Conservation (phyloP, 306 rosid genomes). For the Prunus kanzakura region DNA sequence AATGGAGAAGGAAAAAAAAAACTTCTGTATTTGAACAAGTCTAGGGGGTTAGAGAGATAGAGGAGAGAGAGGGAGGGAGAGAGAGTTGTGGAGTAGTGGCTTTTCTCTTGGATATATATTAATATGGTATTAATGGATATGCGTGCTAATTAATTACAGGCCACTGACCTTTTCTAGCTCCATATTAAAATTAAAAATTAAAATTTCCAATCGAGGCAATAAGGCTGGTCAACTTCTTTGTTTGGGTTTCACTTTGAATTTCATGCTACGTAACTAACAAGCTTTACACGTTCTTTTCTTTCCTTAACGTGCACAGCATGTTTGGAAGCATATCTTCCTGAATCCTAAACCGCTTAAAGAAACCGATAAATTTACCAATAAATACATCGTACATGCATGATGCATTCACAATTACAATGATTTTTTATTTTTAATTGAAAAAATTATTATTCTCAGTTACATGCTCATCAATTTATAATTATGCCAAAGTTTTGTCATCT, state of each 20-base stretch:
- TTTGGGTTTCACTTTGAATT: neutral
- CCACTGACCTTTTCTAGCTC: no score
- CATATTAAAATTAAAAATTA: no score
- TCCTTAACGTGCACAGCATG: conserved; percentile 6
- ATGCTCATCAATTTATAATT: no score
- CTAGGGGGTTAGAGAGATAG: neutral
- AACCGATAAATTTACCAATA: neutral
- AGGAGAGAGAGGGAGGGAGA: neutral
- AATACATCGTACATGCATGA: neutral
- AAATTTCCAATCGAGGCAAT: neutral
- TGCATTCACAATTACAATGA: neutral
- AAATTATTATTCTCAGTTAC: no score
- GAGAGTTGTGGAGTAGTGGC: neutral
- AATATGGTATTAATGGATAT: neutral
- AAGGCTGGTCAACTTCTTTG: neutral
- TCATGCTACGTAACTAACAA: neutral
- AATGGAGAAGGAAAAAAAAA: conserved; percentile 1
- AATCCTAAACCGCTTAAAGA: neutral
- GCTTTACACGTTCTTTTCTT: neutral
- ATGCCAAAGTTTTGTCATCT: no score
- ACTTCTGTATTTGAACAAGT: conserved; percentile 14
- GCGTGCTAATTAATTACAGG: neutral
- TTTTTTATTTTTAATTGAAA: neutral
- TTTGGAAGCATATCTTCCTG: neutral
- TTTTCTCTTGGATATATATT: neutral